phyloP scores from a whole-genome alignment of 306 rosid genomes.

The Rosa multiflora region DNA sequence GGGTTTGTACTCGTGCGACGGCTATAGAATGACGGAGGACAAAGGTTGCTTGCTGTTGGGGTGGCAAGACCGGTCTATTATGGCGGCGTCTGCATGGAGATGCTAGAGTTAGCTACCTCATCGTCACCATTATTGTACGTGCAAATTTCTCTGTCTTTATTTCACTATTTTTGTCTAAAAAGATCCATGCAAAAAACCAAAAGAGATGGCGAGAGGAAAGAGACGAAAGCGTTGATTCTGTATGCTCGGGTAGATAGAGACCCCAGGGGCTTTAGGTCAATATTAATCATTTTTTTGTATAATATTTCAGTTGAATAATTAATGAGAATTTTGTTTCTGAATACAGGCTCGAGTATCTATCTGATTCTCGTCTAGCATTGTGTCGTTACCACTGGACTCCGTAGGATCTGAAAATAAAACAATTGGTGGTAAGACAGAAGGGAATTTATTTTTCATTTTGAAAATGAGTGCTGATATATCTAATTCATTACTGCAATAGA shows the following conservation, averaged over 20 bases:
- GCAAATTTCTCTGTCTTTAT: neutral
- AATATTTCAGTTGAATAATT: neutral
- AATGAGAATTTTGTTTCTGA: slow-evolving; percentile 6
- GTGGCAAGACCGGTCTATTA: slow-evolving; percentile 76
- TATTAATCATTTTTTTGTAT: slow-evolving; percentile 3
- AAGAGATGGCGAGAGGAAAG: neutral
- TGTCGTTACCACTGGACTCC: slow-evolving; percentile 23
- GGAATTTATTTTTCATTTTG: neutral
- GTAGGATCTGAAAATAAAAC: neutral
- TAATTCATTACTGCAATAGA: neutral
- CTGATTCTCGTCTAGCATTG: slow-evolving; percentile 15
- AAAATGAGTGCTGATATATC: neutral
- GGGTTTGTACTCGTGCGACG: slow-evolving; percentile 81
- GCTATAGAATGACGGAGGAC: slow-evolving; percentile 78
- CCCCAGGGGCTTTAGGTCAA: neutral
- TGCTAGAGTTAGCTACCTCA: slow-evolving; percentile 31
- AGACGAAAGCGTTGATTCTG: neutral
- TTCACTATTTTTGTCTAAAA: neutral
- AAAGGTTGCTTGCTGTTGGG: slow-evolving; percentile 85
- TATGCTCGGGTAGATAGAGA: neutral
- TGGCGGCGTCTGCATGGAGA: slow-evolving; percentile 96
- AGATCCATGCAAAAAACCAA: neutral
- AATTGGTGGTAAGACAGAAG: neutral
- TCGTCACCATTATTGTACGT: neutral
- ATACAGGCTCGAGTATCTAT: neutral